These are phyloP conservation scores for Roridomyces roridus DNA, from an alignment of 768 basidiomycete genomes.

Conservation along the genomic window DNA sequence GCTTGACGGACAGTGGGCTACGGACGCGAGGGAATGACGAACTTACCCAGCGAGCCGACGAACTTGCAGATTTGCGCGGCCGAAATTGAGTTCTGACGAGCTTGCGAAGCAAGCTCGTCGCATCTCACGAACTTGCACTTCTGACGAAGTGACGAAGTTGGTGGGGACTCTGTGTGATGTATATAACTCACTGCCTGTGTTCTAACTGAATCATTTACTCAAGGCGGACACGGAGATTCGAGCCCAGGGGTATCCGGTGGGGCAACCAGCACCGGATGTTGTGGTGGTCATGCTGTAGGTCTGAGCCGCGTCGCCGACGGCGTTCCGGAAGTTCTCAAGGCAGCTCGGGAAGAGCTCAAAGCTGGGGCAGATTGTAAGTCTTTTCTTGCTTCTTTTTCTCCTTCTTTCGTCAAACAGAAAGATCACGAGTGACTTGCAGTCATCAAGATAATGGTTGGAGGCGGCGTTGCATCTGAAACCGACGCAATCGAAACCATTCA, in stretches of 20 bases:
- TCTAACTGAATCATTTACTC: too few species aligned
- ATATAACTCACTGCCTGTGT: too few species aligned
- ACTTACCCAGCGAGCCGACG: too few species aligned
- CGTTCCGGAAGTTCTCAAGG: constrained; percentile 43
- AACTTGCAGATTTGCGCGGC: too few species aligned
- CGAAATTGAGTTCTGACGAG: too few species aligned
- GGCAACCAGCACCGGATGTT: constrained; percentile 36
- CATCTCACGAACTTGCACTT: too few species aligned
- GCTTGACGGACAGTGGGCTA: too few species aligned
- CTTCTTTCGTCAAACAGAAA: background rate
- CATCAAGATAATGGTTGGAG: constrained; percentile 48
- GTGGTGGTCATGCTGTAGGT: constrained; percentile 37
- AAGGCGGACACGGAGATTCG: constrained; percentile 47
- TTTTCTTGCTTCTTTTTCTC: background rate
- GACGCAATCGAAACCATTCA: constrained; percentile 51
- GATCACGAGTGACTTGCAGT: too few species aligned
- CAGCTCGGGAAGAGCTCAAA: constrained; percentile 42
- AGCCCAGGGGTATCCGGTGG: constrained; percentile 21
- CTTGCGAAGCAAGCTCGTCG: too few species aligned
- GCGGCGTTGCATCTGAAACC: constrained; percentile 49
- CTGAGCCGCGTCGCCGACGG: constrained; percentile 43
- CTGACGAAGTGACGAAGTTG: too few species aligned
- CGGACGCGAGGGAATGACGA: too few species aligned
- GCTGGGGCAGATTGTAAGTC: constrained; percentile 41
- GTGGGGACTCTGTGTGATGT: too few species aligned